These are phyloP conservation scores for Casuarina glauca DNA, from an alignment of 306 rosid species.

Conservation along the genomic window DNA sequence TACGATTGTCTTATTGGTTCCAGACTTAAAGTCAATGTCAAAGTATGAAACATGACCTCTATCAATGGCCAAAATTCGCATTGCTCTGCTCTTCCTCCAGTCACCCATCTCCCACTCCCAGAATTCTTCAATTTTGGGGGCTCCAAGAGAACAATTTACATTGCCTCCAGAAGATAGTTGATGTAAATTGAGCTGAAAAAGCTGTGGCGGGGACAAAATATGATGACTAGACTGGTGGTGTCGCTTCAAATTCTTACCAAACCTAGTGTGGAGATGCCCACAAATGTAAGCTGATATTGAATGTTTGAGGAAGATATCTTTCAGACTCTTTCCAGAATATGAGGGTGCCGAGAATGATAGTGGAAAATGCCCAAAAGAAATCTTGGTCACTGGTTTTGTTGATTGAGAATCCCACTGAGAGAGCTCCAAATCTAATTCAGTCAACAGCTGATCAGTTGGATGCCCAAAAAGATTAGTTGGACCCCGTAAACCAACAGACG, in stretches of 20 bases:
- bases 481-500: conserved; percentile 78
- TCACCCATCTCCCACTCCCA: conserved; percentile 99
- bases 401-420: conserved; percentile 78
- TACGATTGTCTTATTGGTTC: conserved; percentile 50
- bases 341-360: conserved; percentile 78
- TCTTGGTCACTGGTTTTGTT: conserved; percentile 62
- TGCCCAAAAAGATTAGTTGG: conserved; percentile 96
- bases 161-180: conserved; percentile 38
- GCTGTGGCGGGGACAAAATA: conserved; percentile 39
- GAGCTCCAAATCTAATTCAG: conserved; percentile 72
- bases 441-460: conserved; percentile 73
- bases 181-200: conserved; percentile 68
- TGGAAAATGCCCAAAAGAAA: conserved; percentile 92
- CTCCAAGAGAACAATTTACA: conserved; percentile 60
- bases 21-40: conserved; percentile 73
- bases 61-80: conserved; percentile 88
- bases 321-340: conserved; percentile 68
- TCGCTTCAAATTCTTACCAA: conserved; percentile 86
- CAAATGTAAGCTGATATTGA: conserved; percentile 85
- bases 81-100: conserved; percentile 81
- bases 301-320: conserved; percentile 75
- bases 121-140: conserved; percentile 55
- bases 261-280: conserved; percentile 87
- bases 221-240: conserved; percentile 58
- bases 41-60: conserved; percentile 68